Base-by-base conservation (phyloP, 768 basidiomycete species). In the Gloeophyllum trabeum region DNA sequence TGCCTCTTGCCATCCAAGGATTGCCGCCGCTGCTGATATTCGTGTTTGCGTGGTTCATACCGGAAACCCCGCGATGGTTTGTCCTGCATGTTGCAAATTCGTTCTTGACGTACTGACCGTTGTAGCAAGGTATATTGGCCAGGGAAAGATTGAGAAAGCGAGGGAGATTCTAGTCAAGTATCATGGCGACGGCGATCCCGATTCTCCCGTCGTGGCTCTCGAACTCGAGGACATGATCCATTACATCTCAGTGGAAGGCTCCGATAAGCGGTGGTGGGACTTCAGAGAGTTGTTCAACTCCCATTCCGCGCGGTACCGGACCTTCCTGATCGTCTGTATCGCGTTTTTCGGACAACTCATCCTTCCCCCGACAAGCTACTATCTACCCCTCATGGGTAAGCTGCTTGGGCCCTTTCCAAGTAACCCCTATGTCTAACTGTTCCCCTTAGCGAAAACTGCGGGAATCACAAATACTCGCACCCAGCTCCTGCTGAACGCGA, bases 151-250 rank as follows among this genome's bases (percentile, higher is more conserved):
- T 1, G 62, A 70, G 7, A 21, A 66, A 46, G 71, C 75, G 4
- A 56, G 64, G 20, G 41, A 50, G 16, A 65, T 74, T 26, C 59
- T 76, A 3, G 71, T 73, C 13, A 56, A 60, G 25, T 60, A 70
- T 35, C 75, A 77, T 45, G 72, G 70, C 39, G 58, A 61, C 28
- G 62, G 63, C n/a, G 65, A 75, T 45, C 14, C 52, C 36, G 58
- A 71, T 30, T 75, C 73, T 1, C 73, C 73, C 6, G 54, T 77
- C 6, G 60, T 77, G 28, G 56, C 65, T 35, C 55, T 75, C 14
- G 71, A 75, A 51, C 67, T 76, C 55, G 57, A 61, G 39, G 75
- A 75, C 47, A 75, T 75, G 22, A 49, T 51, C 34, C 58, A 57
- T 23, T 45, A 49, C 38, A 59, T 61, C 40, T 37, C 46, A 36